Evolutionary conservation across 2,329 filamentous ascomycete genomes (phyloP), one percentile per base, ranked within the genome.

Genomic region (Phyllosticta citribraziliensis): DNA sequence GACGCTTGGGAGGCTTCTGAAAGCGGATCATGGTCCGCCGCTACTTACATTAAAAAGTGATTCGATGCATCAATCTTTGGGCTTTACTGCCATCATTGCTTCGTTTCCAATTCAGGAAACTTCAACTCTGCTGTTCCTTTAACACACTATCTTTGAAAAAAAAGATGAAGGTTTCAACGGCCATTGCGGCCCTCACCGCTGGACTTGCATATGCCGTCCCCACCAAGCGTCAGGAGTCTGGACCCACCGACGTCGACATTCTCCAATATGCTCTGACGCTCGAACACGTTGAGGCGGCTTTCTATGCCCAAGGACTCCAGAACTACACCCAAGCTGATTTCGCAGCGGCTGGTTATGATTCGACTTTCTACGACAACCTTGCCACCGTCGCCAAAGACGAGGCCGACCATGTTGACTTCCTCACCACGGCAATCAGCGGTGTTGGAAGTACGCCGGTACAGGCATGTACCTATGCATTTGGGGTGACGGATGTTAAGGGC

Each of bases 251-350:
- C 24, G 61, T 62, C 51, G 67, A 65, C 19, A 71, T 78, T 61
- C 72, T 78, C 65, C 74, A 76, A 68, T 78, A 77, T 62, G 75
- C 76, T 5, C 66, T 77, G 27, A 77, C 75, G 5, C 74, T 77
- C 2, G 76, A 78, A 68, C 74, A 77, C 66, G 70, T 77, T 12
- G 86, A 88, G 73, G 75, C 82, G 63, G 78, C 76, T 60, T 88
- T 88, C 74, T 88, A 88, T 73, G 73, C 76, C 47, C 69, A 85
- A 56, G 85, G 80, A 47, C 75, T 88, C 4, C 70, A 75, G 62
- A 84, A 83, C 66, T 88, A 82, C 75, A 79, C 77, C 30, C 70
- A 78, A 63, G 64, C 69, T 1, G 76, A 84, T 65, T 86, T 86
- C 68, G 66, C 73, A 27, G 73, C 70, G 33, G 82, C 81, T 54